Evolutionary conservation across 768 basidiomycete genomes (phyloP), one percentile per base, ranked within the genome.

Genomic region (Austroboletus eburneus): DNA sequence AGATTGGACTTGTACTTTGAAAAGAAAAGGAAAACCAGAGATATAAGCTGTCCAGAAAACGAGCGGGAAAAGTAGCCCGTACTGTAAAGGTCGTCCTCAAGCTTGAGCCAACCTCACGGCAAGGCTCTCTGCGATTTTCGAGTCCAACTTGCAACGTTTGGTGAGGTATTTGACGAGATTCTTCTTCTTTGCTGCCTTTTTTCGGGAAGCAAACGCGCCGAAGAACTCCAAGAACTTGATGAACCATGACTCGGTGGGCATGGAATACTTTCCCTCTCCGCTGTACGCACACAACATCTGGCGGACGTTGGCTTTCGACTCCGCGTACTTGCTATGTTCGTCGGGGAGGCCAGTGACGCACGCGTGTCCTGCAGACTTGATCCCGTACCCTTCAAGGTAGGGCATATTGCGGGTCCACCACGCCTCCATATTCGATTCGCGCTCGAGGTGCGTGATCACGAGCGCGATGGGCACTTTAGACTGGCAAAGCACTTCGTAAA

Each of bases 401-500:
- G 22, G 9, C 32, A 44, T 1, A 33, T 70, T 67, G 39, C 57
- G 48, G 16, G 36, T 42, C 67, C 67, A 68, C 67, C 67, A 70
- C 3, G 22, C 48, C 2, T 70, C 57, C 68, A 69, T 66, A 27
- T 45, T 29, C n/a, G 24, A 12, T 27, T 67, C 66, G 2, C 58
- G 48, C 39, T 73, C 74, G n/a, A 74, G 60, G 30, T 72, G 66
- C 0, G 71, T 72, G 29, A 72, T 46, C 24, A 52, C 56, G 18
- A 64, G 56, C 16, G 50, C 57, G 46, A 63, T 48, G 8, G 63
- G 63, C 4, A 62, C 73, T 4, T 55, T 21, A 5, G 55, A 44
- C 16, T 54, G 55, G 37, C 74, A 75, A 9, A 75, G 64, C 12
- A 73, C 62, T 35, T 73, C 64, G 38, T 63, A 57, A 43, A 73